Evolutionary conservation across 176 grass and related monocot genomes (phyloP).

Genomic region (Lolium perenne): DNA sequence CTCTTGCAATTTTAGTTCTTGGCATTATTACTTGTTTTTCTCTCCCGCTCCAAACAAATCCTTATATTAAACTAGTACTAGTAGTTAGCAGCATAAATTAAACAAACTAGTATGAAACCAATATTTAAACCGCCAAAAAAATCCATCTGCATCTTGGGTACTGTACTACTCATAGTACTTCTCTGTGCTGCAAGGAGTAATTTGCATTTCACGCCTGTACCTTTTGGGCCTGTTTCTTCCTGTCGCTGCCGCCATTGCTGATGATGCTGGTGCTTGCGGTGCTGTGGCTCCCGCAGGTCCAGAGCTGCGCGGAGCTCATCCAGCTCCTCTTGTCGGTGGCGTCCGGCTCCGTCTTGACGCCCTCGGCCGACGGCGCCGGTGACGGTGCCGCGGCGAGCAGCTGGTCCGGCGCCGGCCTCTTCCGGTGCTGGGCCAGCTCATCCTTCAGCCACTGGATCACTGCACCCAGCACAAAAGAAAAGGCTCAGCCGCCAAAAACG

Average conservation of each 20-base stretch:
- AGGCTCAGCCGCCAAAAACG: too few species aligned
- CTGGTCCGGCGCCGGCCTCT: background rate
- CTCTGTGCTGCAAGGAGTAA: background rate
- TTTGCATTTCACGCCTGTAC: constrained; percentile 31
- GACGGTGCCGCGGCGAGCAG: background rate
- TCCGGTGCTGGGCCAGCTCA: constrained; percentile 57
- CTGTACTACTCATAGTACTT: background rate
- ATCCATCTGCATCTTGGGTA: background rate
- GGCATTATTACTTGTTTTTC: too few species aligned
- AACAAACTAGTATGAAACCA: background rate
- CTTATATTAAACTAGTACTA: background rate
- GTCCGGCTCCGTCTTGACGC: constrained; percentile 47
- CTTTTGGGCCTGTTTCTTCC: constrained; percentile 40
- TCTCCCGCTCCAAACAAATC: background rate
- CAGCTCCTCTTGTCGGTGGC: constrained; percentile 77
- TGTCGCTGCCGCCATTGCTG: constrained; percentile 33
- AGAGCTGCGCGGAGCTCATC: constrained; percentile 97
- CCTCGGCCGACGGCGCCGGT: constrained; percentile 5
- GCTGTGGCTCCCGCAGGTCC: constrained; percentile 58
- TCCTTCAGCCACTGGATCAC: constrained; percentile 79
- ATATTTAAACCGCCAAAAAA: background rate
- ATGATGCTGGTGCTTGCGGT: constrained; percentile 16
- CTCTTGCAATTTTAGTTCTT: background rate
- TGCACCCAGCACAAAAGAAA: too few species aligned
- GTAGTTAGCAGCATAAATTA: constrained; percentile 18